Percentiles rank a stretch among this genome's conserved stretches.
Conservation (phyloP, 2,329 filamentous ascomycete species). For the Teratosphaeria gauchensis region DNA sequence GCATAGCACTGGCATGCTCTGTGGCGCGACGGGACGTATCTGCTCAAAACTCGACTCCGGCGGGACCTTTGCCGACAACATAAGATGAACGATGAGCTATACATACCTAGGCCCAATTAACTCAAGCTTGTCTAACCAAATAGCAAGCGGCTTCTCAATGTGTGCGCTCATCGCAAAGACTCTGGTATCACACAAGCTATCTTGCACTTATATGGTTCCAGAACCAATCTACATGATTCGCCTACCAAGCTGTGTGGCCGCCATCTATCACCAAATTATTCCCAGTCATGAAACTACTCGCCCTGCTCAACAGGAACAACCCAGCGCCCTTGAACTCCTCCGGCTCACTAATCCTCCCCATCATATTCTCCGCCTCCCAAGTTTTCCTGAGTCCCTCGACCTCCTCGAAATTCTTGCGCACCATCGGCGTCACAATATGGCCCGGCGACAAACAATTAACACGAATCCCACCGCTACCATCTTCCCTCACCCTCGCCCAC, state of each 20-base stretch:
- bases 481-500: constrained; percentile 18
- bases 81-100: too few relatives aligned
- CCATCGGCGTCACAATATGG: constrained; percentile 28
- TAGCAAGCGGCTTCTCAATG: too few relatives aligned
- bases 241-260: constrained; percentile 3
- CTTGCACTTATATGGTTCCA: too few relatives aligned
- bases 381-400: constrained; percentile 17
- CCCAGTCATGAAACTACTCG: constrained; percentile 20
- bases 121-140: too few relatives aligned
- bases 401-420: constrained; percentile 22
- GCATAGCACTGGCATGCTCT: too few relatives aligned
- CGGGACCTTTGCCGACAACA: too few relatives aligned
- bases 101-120: too few relatives aligned
- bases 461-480: constrained; percentile 20
- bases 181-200: too few relatives aligned
- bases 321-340: constrained; percentile 22
- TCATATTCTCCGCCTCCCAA: constrained; percentile 26
- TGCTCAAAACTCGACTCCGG: too few relatives aligned
- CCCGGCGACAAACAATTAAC: constrained; percentile 26
- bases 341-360: constrained; percentile 21
- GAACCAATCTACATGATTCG: not conserved
- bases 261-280: constrained; percentile 21
- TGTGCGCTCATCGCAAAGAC: too few relatives aligned
- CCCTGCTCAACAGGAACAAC: constrained; percentile 23
- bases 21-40: too few relatives aligned